Evolutionary conservation across 1,284 basidiomycete genomes (phyloP).

Genomic region (Cryptococcus maquisensis): DNA sequence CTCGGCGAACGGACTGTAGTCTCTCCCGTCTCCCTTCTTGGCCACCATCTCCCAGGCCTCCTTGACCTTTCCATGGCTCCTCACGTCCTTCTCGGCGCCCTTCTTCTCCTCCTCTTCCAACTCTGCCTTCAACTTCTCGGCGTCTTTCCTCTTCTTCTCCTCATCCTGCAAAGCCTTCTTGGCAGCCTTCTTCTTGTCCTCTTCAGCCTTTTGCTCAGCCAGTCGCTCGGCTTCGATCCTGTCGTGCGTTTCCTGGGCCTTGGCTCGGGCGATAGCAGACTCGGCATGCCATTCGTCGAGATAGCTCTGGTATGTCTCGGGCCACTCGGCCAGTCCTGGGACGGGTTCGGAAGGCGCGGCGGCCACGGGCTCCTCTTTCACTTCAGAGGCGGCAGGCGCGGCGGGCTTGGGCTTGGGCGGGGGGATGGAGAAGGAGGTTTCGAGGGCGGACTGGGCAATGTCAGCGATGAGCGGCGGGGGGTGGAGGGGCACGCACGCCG

Average conservation of each 20-base stretch:
- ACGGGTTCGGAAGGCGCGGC: conserved; percentile 14
- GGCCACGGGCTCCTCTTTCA: conserved; percentile 12
- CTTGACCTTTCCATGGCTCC: conserved; percentile 49
- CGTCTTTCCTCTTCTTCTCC: conserved; percentile 23
- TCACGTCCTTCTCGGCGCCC: conserved; percentile 15
- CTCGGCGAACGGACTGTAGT: conserved; percentile 18
- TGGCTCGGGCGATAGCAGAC: conserved; percentile 66
- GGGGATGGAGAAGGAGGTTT: conserved; percentile 43
- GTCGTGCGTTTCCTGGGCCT: conserved; percentile 67
- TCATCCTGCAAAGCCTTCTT: conserved; percentile 24
- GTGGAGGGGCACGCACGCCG: conserved; percentile 27
- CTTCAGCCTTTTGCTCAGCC: conserved; percentile 18
- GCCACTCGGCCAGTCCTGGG: conserved; percentile 51
- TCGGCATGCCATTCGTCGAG: conserved; percentile 67
- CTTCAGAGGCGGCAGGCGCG: neutral
- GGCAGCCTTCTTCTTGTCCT: conserved; percentile 21
- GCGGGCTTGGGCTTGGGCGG: conserved; percentile 27
- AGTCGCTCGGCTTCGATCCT: conserved; percentile 58
- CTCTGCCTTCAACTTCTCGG: conserved; percentile 20
- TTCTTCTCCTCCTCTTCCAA: conserved; percentile 15
- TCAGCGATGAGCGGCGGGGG: neutral
- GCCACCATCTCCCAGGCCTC: conserved; percentile 57
- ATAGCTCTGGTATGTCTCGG: conserved; percentile 64
- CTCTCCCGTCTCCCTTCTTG: conserved; percentile 18
- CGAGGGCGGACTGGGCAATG: conserved; percentile 40